phyloP scores from a whole-genome alignment of 805 yeast species.

The Ogataea kodamae region DNA sequence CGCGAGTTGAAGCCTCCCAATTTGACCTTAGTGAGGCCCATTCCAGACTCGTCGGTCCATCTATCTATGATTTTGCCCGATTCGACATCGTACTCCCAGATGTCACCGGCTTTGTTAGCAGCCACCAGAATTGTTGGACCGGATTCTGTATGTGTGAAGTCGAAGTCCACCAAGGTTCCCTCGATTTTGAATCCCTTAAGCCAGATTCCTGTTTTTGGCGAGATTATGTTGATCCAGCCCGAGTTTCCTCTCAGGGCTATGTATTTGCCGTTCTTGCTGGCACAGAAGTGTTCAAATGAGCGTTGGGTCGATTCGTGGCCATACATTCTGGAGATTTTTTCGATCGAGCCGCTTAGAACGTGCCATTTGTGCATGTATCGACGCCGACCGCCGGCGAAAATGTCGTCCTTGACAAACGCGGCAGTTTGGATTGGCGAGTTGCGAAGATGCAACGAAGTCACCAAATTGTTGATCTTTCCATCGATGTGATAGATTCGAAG shows the following conservation, averaged over 20 bases:
- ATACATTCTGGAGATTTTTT: conserved; percentile 82
- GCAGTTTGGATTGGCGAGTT: conserved; percentile 81
- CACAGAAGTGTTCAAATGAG: conserved; percentile 80
- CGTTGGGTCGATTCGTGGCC: conserved; percentile 86
- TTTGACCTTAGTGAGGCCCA: conserved; percentile 74
- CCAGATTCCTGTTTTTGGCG: conserved; percentile 82
- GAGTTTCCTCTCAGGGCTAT: conserved; percentile 77
- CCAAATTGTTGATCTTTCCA: conserved; percentile 76
- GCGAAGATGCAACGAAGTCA: conserved; percentile 75
- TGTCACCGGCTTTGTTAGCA: conserved; percentile 76
- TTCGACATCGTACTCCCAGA: conserved; percentile 76
- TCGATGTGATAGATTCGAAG: conserved; percentile 85
- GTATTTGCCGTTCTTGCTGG: conserved; percentile 68
- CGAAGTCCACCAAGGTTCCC: conserved; percentile 81
- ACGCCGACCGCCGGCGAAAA: conserved; percentile 89
- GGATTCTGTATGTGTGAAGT: conserved; percentile 45
- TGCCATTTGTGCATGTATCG: conserved; percentile 92
- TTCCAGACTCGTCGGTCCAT: conserved; percentile 86
- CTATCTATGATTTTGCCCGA: conserved; percentile 50
- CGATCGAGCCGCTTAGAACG: conserved; percentile 55
- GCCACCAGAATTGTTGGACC: conserved; percentile 42
- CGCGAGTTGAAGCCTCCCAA: conserved; percentile 68
- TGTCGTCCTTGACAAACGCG: conserved; percentile 52
- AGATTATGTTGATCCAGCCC: conserved; percentile 87
- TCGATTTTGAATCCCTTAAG: conserved; percentile 83